Evolutionary conservation across 2,329 filamentous ascomycete species (phyloP).

Genomic region (Alternaria dauci): DNA sequence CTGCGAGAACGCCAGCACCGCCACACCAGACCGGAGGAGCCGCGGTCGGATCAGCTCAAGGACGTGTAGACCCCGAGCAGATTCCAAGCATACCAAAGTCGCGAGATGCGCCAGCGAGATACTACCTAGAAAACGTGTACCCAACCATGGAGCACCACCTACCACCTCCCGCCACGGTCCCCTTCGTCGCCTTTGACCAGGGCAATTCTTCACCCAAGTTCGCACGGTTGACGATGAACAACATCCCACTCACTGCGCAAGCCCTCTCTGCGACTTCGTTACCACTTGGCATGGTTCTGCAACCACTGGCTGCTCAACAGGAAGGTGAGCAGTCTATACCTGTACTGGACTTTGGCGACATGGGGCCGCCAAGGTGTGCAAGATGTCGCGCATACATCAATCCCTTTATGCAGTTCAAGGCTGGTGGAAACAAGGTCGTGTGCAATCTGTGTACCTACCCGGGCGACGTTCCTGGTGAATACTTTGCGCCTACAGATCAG

Average conservation of each 20-base stretch:
- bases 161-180: constrained; percentile 85
- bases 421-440: constrained; percentile 93
- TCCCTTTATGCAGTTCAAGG: constrained; percentile 97
- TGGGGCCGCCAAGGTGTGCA: constrained; percentile 87
- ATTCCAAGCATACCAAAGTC: constrained; percentile 89
- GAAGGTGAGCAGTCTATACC: constrained; percentile 87
- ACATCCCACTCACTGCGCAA: constrained; percentile 84
- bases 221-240: constrained; percentile 89
- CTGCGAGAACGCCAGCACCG: constrained; percentile 39
- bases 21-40: constrained; percentile 40
- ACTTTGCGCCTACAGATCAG: constrained; percentile 90
- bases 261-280: constrained; percentile 81
- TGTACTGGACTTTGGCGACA: constrained; percentile 92
- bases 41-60: constrained; percentile 68
- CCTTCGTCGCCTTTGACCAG: constrained; percentile 94
- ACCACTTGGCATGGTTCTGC: constrained; percentile 85
- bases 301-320: constrained; percentile 84
- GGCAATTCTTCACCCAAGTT: constrained; percentile 97
- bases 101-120: constrained; percentile 80
- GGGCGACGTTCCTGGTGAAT: constrained; percentile 90
- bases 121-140: constrained; percentile 88
- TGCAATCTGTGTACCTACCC: constrained; percentile 98
- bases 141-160: constrained; percentile 95
- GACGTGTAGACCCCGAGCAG: constrained; percentile 86
- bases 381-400: constrained; percentile 97